Conservation (phyloP, 2,329 filamentous ascomycete genomes). For the Fusarium verticillioides region DNA sequence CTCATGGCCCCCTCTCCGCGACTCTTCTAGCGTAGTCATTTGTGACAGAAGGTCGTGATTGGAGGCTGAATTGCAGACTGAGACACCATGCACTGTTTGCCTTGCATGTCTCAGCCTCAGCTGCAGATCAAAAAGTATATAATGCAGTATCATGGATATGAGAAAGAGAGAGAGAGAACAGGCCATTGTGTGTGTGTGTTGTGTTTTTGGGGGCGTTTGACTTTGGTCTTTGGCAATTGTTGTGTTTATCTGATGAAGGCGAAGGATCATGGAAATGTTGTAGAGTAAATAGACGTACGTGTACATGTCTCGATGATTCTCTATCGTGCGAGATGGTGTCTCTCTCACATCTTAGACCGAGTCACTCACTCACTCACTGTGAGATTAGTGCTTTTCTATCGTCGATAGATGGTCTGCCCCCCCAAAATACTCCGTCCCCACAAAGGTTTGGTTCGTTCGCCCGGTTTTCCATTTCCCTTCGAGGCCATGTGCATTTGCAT, state of each 20-base stretch:
- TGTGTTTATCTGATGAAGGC: background rate
- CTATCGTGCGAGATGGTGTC: background rate
- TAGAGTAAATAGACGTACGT: background rate
- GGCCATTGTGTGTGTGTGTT: background rate
- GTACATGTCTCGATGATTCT: background rate
- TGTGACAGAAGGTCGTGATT: slow-evolving; percentile 21
- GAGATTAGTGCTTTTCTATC: background rate
- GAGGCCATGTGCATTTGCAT: slow-evolving; percentile 28
- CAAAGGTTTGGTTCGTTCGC: slow-evolving; percentile 5
- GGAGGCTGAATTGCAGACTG: background rate
- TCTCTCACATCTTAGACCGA: background rate
- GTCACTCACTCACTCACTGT: slow-evolving; percentile 1
- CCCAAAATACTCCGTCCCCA: background rate
- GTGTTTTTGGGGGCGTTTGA: background rate
- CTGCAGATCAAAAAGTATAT: background rate
- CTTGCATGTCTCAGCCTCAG: slow-evolving; percentile 33
- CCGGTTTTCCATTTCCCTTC: slow-evolving; percentile 20
- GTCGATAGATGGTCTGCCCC: background rate
- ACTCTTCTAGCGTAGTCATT: background rate
- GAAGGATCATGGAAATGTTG: background rate
- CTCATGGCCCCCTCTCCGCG: background rate
- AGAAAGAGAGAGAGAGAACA: background rate
- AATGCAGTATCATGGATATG: background rate
- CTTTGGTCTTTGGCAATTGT: background rate
- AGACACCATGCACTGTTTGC: slow-evolving; percentile 23